Evolutionary conservation across 768 basidiomycete genomes (phyloP), one percentile per base, ranked within the genome.

Genomic region (Leccinum subgranulosum): DNA sequence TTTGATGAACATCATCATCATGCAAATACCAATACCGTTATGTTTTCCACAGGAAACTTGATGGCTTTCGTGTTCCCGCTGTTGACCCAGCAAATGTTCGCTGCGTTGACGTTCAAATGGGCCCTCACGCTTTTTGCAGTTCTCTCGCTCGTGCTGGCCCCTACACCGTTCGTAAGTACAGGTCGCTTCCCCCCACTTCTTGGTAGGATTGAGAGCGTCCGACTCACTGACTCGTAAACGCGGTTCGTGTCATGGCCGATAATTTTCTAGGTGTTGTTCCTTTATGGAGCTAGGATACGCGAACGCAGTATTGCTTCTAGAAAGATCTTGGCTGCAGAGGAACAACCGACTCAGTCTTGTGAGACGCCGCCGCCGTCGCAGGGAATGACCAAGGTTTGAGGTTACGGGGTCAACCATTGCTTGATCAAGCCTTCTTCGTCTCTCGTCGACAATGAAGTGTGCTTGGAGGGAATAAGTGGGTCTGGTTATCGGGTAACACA

Each of bases 51-150:
- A 79, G 74, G 76, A 17, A 77, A 77, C 61, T 45, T 73, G 23
- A 66, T 73, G 61, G 79, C 74, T 1, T 70, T 73, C 58, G 68
- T 73, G 12, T 83, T 84, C 72, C 77, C 82, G 3, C 71, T 85
- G 8, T 80, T 84, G 67, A 78, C 78, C 5, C 58, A 68, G 17
- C 72, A 71, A 59, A 76, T 84, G 77, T 83, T 78, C 62, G 65
- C 68, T 14, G 46, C 65, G 1, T 67, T 84, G 51, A 80, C 79
- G 33, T 79, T 80, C 46, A 75, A 75, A 47, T 47, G 46, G 46
- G 46, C 46, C 10, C 23, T 47, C 3, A 23, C 23, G 0, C 25
- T 47, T 15, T 78, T 77, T 57, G 77, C 65, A 0, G 56, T 39
- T 41, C n/a, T 84, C 10, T 79, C 76, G 0, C 60, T 74, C 10